Base-by-base conservation (phyloP, 371 early-diverging fungal species). In the Coemansia sp. region DNA sequence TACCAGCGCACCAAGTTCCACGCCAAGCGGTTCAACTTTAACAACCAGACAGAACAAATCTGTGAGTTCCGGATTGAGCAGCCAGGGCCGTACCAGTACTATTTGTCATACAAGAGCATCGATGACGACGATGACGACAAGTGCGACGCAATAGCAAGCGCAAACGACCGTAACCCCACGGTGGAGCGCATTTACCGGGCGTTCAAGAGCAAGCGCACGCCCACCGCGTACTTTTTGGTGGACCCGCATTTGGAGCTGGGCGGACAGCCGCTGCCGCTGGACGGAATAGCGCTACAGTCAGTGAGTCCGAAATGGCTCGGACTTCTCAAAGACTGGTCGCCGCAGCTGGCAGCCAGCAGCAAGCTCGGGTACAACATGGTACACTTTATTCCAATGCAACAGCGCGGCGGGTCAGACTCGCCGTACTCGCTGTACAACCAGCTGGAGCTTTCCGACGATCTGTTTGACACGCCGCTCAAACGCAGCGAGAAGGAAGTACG, bases 271-370 rank as follows among this genome's bases (percentile, higher is more conserved):
- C 40, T 81, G 59, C 64, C 77, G 26, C 67, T 96, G 56, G 95
- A 97, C 75, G 95, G 89, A 4, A 82, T 98, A 13, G 88, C 87
- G 60, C 82, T 95, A 51, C 83, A 93, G 69, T 92, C 96, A 1
- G 85, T 95, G 31, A 87, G 94, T 3, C 95, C 97, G 18, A 97
- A 97, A 74, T 95, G 97, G 94, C 84, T 98, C 84, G 97, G 97
- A 4, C 87, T 86, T 27, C 71, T 98, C 58, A 76, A 81, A 2
- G 59, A 82, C 59, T 98, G 99, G 99, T 74, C 84, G 11, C 72
- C 82, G 13, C 87, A 90, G 67, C 82, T 96, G 57, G 81, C 87
- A 14, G 77, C 81, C 21, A 86, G 90, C 58, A 64, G 89, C 48
- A 80, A 88, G 16, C 79, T 87, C 16, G 93, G 94, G 21, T 98